Base-by-base conservation (phyloP, 108 stramenopile genomes). In the Discostella pseudostelligera region DNA sequence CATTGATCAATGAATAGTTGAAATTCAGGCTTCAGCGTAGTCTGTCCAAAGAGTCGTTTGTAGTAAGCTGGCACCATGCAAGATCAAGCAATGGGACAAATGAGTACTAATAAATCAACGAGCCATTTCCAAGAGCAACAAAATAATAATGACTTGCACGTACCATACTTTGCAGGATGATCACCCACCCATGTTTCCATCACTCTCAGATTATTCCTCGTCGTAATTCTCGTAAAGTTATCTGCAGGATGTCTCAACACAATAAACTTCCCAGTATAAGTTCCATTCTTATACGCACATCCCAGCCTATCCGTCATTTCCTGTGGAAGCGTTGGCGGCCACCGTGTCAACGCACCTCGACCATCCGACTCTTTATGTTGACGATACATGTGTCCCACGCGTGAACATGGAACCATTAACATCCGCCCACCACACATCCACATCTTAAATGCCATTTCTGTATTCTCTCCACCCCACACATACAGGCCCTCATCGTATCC, bases 381-480 rank as follows among this genome's bases (percentile, higher is more conserved):
- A 39, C 76, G 71, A 24, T 72, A 77, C 71, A 81, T 69, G 48
- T 82, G 76, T 1, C 76, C 81, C 21, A 69, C 72, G 32, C 76
- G 72, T 12, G 70, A 72, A 62, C 81, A 81, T 12, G 81, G 81
- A 13, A 82, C 81, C 77, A 74, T 68, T 62, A 82, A 45, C 74
- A 82, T 69, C 39, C 81, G 76, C 16, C 81, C 81, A 0, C 81
- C 81, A 40, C 81, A 82, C 67, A 78, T 72, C 81, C 81, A 82
- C 29, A 69, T 78, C 65, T 82, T 82, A 55, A 82, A 67, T 16
- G 80, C 75, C 56, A 78, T 45, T 56, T 82, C 81, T 22, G 69
- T 79, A 46, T 82, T 82, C 72, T 82, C 81, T 59, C 72, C 81
- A 26, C 81, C 81, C 81, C 81, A 82, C 0, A 82, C 77, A 46